Evolutionary conservation across 2,329 filamentous ascomycete species (phyloP), one percentile per base, ranked within the genome.

Genomic region (Pleoardoris graminearum): DNA sequence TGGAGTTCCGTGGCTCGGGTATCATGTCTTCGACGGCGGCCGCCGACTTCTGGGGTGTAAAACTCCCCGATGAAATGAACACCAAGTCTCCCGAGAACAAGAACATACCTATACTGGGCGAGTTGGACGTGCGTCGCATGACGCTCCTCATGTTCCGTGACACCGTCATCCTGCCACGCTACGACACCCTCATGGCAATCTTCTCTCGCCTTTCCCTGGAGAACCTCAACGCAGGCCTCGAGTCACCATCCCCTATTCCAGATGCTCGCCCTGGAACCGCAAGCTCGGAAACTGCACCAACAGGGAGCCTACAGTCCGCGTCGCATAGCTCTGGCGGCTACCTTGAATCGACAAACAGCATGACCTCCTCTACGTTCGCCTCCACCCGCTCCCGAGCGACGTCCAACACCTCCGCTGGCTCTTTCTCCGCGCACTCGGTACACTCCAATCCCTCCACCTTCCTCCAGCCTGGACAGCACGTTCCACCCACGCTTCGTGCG

Each of bases 161-260:
- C 72, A 86, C 84, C 17, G 85, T 99, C 51, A 90, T 99, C 44
- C 78, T 99, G 1, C 90, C 91, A 1, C 86, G 93, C 45, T 94
- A 96, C 73, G 92, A 97, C 50, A 86, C 85, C 6, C 83, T 99
- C 21, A 95, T 94, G 78, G 84, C 85, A 6, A 93, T 94, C 51
- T 97, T 97, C 76, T 96, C 90, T 2, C 86, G 93, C 2, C 81
- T 97, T 0, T 92, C 88, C 3, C 84, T 97, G 1, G 92, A 97
- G 59, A 94, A 88, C 56, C 74, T 81, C 17, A 79, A 77, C 54
- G 73, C 76, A 8, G 75, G 77, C 1, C 64, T 79, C 1, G 74
- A 78, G 36, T 63, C 59, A 0, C 69, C 69, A 0, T 58, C 51
- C 0, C 68, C 66, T 0, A 65, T 71, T 7, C 65, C 70, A 2